Conservation (phyloP, 352 stramenopile species). For the Phytophthora nicotianae region DNA sequence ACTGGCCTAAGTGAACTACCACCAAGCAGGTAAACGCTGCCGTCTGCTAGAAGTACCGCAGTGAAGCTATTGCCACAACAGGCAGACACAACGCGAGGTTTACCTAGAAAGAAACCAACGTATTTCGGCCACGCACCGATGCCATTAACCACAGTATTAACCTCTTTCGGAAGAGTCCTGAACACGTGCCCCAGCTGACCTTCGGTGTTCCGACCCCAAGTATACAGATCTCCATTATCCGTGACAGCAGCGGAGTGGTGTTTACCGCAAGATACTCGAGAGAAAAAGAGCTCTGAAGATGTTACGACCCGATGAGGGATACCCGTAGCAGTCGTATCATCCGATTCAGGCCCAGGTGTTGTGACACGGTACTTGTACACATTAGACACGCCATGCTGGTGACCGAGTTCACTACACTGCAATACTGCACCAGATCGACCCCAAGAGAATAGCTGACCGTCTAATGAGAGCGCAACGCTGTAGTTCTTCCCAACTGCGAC, state of each 20-base stretch:
- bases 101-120: slow-evolving; percentile 59
- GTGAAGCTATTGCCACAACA: slow-evolving; percentile 86
- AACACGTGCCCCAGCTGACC: slow-evolving; percentile 81
- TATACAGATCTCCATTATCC: slow-evolving; percentile 84
- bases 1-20: slow-evolving; percentile 55
- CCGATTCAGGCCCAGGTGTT: slow-evolving; percentile 24
- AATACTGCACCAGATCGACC: slow-evolving; percentile 36
- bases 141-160: slow-evolving; percentile 45
- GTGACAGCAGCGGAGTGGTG: slow-evolving; percentile 79
- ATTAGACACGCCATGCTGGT: slow-evolving; percentile 24
- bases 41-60: slow-evolving; percentile 60
- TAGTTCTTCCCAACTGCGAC: slow-evolving; percentile 62
- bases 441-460: slow-evolving; percentile 75
- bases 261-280: slow-evolving; percentile 68
- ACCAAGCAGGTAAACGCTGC: slow-evolving; percentile 80
- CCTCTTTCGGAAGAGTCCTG: slow-evolving; percentile 33
- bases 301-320: slow-evolving; percentile 40
- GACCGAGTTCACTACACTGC: slow-evolving; percentile 49
- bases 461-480: slow-evolving; percentile 56
- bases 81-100: slow-evolving; percentile 46
- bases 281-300: slow-evolving; percentile 57
- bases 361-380: slow-evolving; percentile 15
- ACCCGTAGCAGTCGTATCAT: slow-evolving; percentile 23
- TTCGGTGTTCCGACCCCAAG: slow-evolving; percentile 89
- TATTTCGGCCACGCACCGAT: slow-evolving; percentile 83